Percentiles rank a stretch among this genome's conserved stretches.
These are phyloP conservation scores for Geotrichum bryndzae DNA, from an alignment of 1,139 yeast genomes.

Conservation along the genomic window DNA sequence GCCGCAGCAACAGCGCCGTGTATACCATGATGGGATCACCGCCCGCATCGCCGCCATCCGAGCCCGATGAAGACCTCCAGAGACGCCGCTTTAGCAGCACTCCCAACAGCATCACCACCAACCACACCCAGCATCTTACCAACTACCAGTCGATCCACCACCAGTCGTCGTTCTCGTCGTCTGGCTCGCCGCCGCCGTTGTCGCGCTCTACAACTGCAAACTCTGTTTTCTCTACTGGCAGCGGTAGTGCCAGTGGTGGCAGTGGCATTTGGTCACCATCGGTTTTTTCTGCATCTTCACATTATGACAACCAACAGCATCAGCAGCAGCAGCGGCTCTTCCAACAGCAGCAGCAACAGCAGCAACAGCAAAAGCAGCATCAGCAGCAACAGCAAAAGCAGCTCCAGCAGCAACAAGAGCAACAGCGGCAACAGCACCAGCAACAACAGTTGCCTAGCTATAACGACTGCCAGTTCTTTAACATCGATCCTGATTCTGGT, in stretches of 20 bases:
- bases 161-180: conserved; percentile 18
- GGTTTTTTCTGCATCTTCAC: neutral
- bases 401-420: neutral
- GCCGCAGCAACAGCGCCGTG: conserved; percentile 4
- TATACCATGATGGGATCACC: neutral
- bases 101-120: conserved; percentile 16
- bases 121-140: conserved; percentile 15
- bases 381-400: neutral
- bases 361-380: neutral
- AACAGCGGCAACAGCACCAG: conserved; percentile 10
- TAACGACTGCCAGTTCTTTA: conserved; percentile 14
- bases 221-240: conserved; percentile 1
- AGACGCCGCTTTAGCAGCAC: neutral
- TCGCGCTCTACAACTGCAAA: conserved; percentile 20
- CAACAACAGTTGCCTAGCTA: conserved; percentile 7
- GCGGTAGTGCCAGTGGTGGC: neutral
- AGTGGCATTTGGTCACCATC: conserved; percentile 6
- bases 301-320: conserved; percentile 6
- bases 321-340: conserved; percentile 15
- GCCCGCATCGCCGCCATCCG: neutral
- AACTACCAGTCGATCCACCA: conserved; percentile 12
- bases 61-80: neutral
- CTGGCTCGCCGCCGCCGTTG: conserved; percentile 19
- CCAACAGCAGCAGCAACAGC: conserved; percentile 1
- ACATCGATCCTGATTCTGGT: conserved; percentile 15